Base-by-base conservation (phyloP, 352 stramenopile genomes). In the Stramenopiles sp. region DNA sequence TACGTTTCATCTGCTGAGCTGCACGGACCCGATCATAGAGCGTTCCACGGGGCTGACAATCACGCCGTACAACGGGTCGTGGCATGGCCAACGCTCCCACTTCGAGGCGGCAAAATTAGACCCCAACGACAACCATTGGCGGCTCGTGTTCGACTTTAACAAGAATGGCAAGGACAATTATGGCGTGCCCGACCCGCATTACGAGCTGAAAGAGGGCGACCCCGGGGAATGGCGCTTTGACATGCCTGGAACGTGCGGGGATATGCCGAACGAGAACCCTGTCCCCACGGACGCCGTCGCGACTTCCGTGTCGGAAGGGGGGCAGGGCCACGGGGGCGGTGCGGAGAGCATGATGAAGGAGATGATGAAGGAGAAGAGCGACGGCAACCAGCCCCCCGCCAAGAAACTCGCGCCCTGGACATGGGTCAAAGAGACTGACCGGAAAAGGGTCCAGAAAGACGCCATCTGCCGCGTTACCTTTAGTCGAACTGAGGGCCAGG, bases 121-220 rank as follows among this genome's bases (percentile, higher is more conserved):
- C 25, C 43, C 43, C 12, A 63, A 63, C 25, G 43, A 63, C 25
- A 63, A 63, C 43, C 43, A 63, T 63, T 63, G 43, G 43, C 12
- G 43, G 25, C 25, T 63, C 12, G 25, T 63, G 25, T 63, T 63
- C 25, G 43, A 63, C 25, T 63, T 63, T 63, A 63, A 63, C 25
- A 63, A 63, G 25, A 63, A 63, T 63, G 43, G 43, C 43, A 63
- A 63, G 25, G 43, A 63, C 25, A 63, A 63, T 25, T 63, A 63
- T 63, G 43, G 43, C 25, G 43, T 63, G 25, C 43, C 43, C 43
- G 43, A 63, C 25, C 43, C 43, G 25, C 43, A 63, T 63, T 63
- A 63, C 43, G 25, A 63, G 25, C 12, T 63, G 43, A 25, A 18
- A 12, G 43, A 63, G 25, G 43, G 43, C 12, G 25, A 63, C 12